Evolutionary conservation across 805 yeast species (phyloP), one percentile per base, ranked within the genome.

Genomic region (Barnettozyma sp.): DNA sequence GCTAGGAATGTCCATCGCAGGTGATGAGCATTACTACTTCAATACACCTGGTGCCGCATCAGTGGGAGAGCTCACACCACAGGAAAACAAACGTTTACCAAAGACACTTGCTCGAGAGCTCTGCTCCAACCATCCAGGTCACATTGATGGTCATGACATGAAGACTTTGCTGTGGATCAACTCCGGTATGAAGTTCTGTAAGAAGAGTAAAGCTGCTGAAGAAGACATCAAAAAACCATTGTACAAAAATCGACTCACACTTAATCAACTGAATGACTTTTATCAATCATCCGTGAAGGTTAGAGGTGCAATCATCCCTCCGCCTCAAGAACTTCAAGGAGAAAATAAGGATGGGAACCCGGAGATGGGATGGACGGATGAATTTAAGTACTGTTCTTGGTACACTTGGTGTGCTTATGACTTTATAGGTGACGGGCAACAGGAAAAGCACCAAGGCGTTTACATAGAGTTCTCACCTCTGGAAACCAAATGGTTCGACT

Each of bases 161-260:
- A 58, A 54, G 22, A 58, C 68, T 1, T 48, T 73, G 12, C 13
- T 39, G 7, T 39, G 42, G 42, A 39, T 39, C 30, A 80, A 81
- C 48, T 80, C 85, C 13, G 90, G 90, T 0, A 68, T 78, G 52
- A 62, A 67, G 33, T 71, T 66, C 33, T 81, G 87, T 56, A 73
- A 73, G 44, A 60, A 68, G 22, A 35, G 42, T 4, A 40, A 46
- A 8, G 49, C 60, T 20, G 69, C 66, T 1, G 45, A 40, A 13
- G 41, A 45, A 12, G 68, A 73, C 39, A 62, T 44, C 30, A 54
- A 56, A n/a, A 50, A 58, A 20, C 68, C 66, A 26, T 44, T 56
- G 31, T 61, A 55, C 28, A 52, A 52, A 22, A 49, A 46, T 15
- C 34, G 40, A 13, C 41, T 55, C 22, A 49, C 49, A 11, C 40